Conservation (phyloP, 2,329 filamentous ascomycete genomes). For the Phoma sp. region DNA sequence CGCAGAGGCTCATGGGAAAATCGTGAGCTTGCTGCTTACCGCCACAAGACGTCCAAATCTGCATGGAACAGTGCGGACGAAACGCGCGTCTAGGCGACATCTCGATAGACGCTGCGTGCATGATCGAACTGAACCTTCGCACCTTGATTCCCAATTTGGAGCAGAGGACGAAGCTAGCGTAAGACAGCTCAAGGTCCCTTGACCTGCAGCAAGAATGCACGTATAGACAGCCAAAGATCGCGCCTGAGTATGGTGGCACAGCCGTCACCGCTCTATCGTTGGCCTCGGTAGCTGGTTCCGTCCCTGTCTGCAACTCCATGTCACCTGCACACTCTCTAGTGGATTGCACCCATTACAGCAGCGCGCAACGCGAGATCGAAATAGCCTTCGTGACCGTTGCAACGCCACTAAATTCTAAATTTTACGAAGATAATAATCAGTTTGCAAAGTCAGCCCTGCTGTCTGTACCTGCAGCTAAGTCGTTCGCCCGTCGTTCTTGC, state of each 20-base stretch:
- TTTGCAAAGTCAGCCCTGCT: not conserved
- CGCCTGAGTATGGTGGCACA: constrained; percentile 8
- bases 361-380: not conserved
- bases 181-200: not conserved
- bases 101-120: not conserved
- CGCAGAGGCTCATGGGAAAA: constrained; percentile 69
- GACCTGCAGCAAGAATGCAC: not conserved
- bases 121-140: not conserved
- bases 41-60: not conserved
- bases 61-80: not conserved
- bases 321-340: constrained; percentile 2
- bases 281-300: constrained; percentile 1
- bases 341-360: not conserved
- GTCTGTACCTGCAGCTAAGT: constrained; percentile 7
- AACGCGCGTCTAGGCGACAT: not conserved
- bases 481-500: not conserved
- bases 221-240: constrained; percentile 3
- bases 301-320: not conserved
- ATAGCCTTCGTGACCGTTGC: not conserved
- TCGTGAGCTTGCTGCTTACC: constrained; percentile 17
- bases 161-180: not conserved
- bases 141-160: not conserved
- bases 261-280: constrained; percentile 9
- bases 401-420: not conserved
- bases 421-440: not conserved